phyloP scores from a whole-genome alignment of 2,329 filamentous ascomycete genomes.

The Cordyceps tenuipes region DNA sequence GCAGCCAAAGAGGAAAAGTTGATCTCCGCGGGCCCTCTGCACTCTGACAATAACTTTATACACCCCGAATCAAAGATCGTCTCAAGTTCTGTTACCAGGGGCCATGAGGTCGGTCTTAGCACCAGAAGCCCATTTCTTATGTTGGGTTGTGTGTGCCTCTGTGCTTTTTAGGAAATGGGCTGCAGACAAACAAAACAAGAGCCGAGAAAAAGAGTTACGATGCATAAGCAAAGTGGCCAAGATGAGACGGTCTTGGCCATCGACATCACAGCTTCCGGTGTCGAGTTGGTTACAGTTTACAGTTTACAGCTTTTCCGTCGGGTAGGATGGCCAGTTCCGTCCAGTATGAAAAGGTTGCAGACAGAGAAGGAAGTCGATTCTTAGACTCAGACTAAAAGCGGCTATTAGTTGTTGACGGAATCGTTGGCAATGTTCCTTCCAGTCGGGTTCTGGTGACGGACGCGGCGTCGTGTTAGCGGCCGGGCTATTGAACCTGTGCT shows the following conservation, averaged over 20 bases:
- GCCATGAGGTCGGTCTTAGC: not conserved
- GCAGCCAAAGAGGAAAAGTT: constrained; percentile 19
- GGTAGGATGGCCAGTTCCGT: not conserved
- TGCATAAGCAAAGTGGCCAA: constrained; percentile 4
- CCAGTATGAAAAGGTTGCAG: not conserved
- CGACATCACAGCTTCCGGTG: constrained; percentile 1
- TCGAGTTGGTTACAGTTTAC: constrained; percentile 9
- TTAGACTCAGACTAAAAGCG: no score
- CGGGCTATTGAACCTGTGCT: not conserved
- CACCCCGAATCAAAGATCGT: constrained; percentile 21
- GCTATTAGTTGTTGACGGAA: no score
- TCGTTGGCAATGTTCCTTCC: constrained; percentile 2
- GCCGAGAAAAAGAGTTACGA: not conserved
- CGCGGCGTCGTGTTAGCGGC: not conserved
- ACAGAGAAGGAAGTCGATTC: not conserved
- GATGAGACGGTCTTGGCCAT: constrained; percentile 2
- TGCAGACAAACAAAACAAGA: not conserved
- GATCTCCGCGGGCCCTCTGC: constrained; percentile 21
- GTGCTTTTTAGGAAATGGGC: not conserved
- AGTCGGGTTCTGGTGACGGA: not conserved
- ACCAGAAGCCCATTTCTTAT: not conserved
- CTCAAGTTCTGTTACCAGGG: constrained; percentile 18
- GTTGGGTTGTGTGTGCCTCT: not conserved
- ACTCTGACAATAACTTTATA: constrained; percentile 11
- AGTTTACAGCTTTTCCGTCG: no score